Base-by-base conservation (phyloP, 306 rosid species). In the Cucumis sativus region DNA sequence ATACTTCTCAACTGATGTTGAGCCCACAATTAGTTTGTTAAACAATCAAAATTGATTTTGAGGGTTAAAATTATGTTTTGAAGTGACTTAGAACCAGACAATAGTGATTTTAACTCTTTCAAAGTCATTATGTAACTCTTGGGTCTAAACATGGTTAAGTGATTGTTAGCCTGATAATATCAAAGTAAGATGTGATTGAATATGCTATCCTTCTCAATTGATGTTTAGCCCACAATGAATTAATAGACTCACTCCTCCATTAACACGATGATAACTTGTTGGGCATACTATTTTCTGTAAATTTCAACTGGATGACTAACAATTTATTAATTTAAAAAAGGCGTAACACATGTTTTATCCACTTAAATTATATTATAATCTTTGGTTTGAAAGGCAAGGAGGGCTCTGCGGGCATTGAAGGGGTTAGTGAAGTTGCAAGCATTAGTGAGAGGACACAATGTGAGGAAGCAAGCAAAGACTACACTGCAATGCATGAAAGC, bases 371-470 rank as follows among this genome's bases (percentile, higher is more conserved):
- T 33, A 33, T 33, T 33, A 3, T 33, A 43, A 43, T n/a, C 16
- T 55, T n/a, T 57, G 61, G 49, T 71, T 40, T 69, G 37, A 23
- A 56, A 92, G 99, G 99, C 97, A 20, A 92, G 97, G 87, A 92
- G 99, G 76, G 99, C 99, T 5, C 90, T 91, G 52, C 83, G 93
- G 11, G 99, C 99, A 23, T 90, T 95, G 0, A 95, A 90, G 79
- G 99, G 99, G 33, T 65, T 95, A 16, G 99, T 95, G 82, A 95
- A 95, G 87, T 82, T 95, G 86, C 99, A 95, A 81, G 99, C 99
- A 15, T 79, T 95, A 51, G 99, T 95, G 75, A 89, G 98, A 54
- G 99, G 99, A 12, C 97, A 95, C 74, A 95, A 95, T 55, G 99
- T 95, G 57, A 83, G 99, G 67, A 95, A 92, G 82, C 99, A 95